Base-by-base conservation (phyloP, 306 rosid genomes). In the Glycine tomentella region DNA sequence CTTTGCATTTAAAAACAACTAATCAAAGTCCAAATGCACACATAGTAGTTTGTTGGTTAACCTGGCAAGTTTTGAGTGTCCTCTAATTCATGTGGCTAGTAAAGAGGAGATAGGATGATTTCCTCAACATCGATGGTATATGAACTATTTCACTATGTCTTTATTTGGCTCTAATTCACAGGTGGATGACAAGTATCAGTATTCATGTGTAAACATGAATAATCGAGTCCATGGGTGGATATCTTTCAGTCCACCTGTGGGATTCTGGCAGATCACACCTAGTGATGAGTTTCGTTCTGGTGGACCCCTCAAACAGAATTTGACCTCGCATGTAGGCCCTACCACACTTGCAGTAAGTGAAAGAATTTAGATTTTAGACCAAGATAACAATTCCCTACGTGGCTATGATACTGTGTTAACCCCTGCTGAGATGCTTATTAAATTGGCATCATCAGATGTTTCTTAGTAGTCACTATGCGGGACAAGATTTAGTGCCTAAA, bases 101-200 rank as follows among this genome's bases (percentile, higher is more conserved):
- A 34, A 73, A 62, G 20, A 58, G 53, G 74, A 64, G 61, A 62
- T 81, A 36, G 17, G 72, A 72, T 40, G 44, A 62, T 64, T 51
- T 74, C 46, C 34, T 62, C 72, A 55, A 16, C 55, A 9, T 12
- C 38, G 64, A 5, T 70, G 72, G 64, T 77, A 63, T 63, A 69
- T 69, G 75, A 69, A 62, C 49, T 50, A 61, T 66, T 83, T 11
- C 57, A 31, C 62, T 59, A 65, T 64, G 83, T 62, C 86, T 78
- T 79, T 67, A 83, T 80, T 40, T 69, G 70, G 82, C 78, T 79
- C 33, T 78, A 81, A 66, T 57, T 72, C 82, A 56, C 85, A 92
- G 97, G 97, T 92, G 76, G 97, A 92, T 84, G 99, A 95, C 90
- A 95, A 95, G 83, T 95, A 95, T 82, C 97, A 95, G 63, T 95